Evolutionary conservation across 2,329 filamentous ascomycete species (phyloP).

Genomic region (Fonsecaea multimorphosa): DNA sequence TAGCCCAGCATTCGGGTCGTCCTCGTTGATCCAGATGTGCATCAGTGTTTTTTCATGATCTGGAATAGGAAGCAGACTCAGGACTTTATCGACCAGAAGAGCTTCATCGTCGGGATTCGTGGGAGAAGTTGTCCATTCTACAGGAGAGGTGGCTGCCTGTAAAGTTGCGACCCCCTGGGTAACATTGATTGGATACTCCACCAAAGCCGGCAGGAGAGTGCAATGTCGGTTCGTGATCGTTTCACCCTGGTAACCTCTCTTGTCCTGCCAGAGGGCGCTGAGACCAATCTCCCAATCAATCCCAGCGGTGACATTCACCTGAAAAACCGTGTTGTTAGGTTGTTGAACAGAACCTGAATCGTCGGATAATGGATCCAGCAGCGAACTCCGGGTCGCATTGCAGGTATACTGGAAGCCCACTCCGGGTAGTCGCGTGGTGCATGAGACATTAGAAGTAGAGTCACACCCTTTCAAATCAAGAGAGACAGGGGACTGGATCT

Average conservation of each 20-base stretch:
- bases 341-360: slow-evolving; percentile 5
- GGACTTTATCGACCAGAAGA: slow-evolving; percentile 12
- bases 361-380: background rate
- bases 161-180: slow-evolving; percentile 14
- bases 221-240: slow-evolving; percentile 17
- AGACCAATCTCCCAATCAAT: background rate
- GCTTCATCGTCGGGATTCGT: background rate
- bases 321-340: slow-evolving; percentile 11
- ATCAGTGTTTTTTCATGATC: background rate
- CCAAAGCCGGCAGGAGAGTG: slow-evolving; percentile 13
- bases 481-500: slow-evolving; percentile 10
- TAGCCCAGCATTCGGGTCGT: background rate
- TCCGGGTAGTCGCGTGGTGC: slow-evolving; percentile 12
- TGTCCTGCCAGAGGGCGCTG: slow-evolving; percentile 17
- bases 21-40: background rate
- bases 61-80: slow-evolving; percentile 9
- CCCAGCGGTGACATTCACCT: slow-evolving; percentile 2
- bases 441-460: slow-evolving; percentile 19
- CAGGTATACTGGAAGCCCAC: slow-evolving; percentile 20
- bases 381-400: slow-evolving; percentile 16
- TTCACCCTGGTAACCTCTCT: background rate
- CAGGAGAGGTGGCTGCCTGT: slow-evolving; percentile 9
- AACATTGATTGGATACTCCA: slow-evolving; percentile 23
- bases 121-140: slow-evolving; percentile 4
- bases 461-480: slow-evolving; percentile 20